phyloP scores from a whole-genome alignment of 768 basidiomycete species.

The Lactarius evosmus region DNA sequence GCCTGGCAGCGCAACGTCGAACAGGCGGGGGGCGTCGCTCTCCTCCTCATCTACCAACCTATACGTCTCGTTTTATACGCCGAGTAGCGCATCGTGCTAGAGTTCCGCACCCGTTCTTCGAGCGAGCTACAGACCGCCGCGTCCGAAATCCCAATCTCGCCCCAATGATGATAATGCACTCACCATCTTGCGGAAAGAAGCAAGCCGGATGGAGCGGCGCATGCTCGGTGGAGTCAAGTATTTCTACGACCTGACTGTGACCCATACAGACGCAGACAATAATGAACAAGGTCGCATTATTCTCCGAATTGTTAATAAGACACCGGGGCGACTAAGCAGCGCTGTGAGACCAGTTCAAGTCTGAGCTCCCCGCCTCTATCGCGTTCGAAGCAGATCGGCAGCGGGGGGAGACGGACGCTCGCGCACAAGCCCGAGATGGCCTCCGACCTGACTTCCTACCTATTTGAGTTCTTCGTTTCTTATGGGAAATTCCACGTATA shows the following conservation, averaged over 20 bases:
- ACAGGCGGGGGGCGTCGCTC: conserved; percentile 32
- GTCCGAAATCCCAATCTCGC: conserved; percentile 46
- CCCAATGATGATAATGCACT: conserved; percentile 45
- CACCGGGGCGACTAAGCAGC: conserved; percentile 31
- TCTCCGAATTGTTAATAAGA: not conserved
- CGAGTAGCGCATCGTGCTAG: conserved; percentile 29
- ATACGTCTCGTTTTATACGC: conserved; percentile 29
- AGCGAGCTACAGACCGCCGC: conserved; percentile 1
- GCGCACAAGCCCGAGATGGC: conserved; percentile 53
- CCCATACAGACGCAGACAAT: conserved; percentile 46
- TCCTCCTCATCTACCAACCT: conserved; percentile 33
- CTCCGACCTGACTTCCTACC: conserved; percentile 49
- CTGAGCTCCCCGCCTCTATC: conserved; percentile 33
- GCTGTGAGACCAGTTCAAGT: conserved; percentile 42
- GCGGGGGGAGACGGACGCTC: conserved; percentile 27
- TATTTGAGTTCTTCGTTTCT: conserved; percentile 43
- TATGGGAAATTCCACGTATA: conserved; percentile 43
- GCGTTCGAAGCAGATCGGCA: conserved; percentile 10
- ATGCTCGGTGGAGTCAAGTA: conserved; percentile 47
- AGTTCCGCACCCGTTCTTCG: conserved; percentile 25
- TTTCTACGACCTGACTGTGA: conserved; percentile 48
- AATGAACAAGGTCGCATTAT: conserved; percentile 43
- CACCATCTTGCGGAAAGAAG: conserved; percentile 40
- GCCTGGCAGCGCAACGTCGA: conserved; percentile 33
- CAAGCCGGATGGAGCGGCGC: conserved; percentile 39